Conservation (phyloP, 805 yeast genomes). For the Wickerhamomyces queroliae region DNA sequence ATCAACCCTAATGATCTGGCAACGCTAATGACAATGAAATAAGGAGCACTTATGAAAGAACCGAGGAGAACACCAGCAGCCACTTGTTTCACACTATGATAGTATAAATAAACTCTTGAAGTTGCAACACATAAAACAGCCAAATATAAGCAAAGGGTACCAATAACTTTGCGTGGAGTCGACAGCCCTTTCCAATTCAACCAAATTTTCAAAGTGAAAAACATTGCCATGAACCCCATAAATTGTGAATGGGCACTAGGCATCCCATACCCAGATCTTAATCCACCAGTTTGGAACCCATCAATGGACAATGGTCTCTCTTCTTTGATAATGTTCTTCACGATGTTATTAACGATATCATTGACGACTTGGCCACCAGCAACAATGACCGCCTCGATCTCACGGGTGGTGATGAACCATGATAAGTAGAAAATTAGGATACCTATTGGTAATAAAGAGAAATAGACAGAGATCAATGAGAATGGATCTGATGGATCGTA, state of each 20-base stretch:
- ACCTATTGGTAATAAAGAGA: conserved; percentile 77
- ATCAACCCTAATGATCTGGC: conserved; percentile 64
- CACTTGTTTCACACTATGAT: conserved; percentile 75
- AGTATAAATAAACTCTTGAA: conserved; percentile 72
- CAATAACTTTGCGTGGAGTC: conserved; percentile 21
- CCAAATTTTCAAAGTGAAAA: conserved; percentile 39
- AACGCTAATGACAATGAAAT: conserved; percentile 46
- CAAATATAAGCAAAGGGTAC: conserved; percentile 23
- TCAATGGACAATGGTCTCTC: conserved; percentile 59
- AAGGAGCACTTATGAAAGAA: conserved; percentile 45
- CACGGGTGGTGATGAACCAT: conserved; percentile 79
- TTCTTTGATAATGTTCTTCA: conserved; percentile 60
- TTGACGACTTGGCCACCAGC: conserved; percentile 83
- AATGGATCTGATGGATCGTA: conserved; percentile 64
- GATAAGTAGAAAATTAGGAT: conserved; percentile 74
- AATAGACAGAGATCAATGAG: conserved; percentile 58
- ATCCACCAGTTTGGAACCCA: conserved; percentile 30
- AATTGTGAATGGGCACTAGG: conserved; percentile 97
- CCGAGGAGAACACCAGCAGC: conserved; percentile 69
- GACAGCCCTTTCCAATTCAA: conserved; percentile 36
- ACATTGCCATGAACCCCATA: conserved; percentile 78
- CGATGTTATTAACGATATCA: conserved; percentile 63
- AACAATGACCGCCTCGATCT: conserved; percentile 75
- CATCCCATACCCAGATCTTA: conserved; percentile 80
- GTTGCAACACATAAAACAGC: conserved; percentile 42